A percentile compares a stretch with the other conserved stretches of the same genome.
Conservation (phyloP, 2,329 filamentous ascomycete genomes). For the Penicillium sp. region DNA sequence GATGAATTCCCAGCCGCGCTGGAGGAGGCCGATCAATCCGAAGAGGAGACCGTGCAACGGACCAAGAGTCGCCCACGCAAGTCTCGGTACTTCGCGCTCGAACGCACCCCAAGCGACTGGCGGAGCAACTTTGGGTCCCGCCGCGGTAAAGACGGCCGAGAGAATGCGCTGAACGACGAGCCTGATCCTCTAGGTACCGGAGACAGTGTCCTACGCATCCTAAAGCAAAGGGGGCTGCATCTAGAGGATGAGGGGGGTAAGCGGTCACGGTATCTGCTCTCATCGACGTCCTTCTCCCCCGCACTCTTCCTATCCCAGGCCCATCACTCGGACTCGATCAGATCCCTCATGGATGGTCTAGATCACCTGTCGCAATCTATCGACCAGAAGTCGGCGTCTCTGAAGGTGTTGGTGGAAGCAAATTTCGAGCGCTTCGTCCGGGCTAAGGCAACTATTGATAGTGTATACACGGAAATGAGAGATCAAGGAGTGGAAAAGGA, state of each 20-base stretch:
- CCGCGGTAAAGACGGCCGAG: constrained; percentile 64
- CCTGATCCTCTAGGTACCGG: constrained; percentile 84
- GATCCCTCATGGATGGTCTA: constrained; percentile 74
- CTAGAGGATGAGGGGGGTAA: constrained; percentile 80
- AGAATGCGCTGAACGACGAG: constrained; percentile 87
- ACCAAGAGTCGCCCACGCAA: constrained; percentile 56
- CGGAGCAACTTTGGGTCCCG: constrained; percentile 67
- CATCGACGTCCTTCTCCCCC: constrained; percentile 92
- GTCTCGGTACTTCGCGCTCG: constrained; percentile 81
- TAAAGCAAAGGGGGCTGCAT: constrained; percentile 72
- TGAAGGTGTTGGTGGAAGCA: constrained; percentile 93
- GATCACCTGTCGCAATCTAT: constrained; percentile 87
- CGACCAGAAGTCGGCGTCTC: constrained; percentile 93
- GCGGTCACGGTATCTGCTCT: constrained; percentile 88
- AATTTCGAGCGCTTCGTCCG: constrained; percentile 98
- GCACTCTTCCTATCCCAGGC: constrained; percentile 88
- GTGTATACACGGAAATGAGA: constrained; percentile 95
- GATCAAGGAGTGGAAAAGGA: constrained; percentile 62
- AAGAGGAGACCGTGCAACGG: constrained; percentile 49
- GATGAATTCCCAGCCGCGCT: constrained; percentile 82
- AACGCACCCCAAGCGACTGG: constrained; percentile 68
- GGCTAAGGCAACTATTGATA: constrained; percentile 96
- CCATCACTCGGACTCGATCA: constrained; percentile 80
- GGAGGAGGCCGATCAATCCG: constrained; percentile 67
- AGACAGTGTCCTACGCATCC: constrained; percentile 77